Evolutionary conservation across 345 rosid genomes (phyloP).

Genomic region (Cardiospermum halicacabum): DNA sequence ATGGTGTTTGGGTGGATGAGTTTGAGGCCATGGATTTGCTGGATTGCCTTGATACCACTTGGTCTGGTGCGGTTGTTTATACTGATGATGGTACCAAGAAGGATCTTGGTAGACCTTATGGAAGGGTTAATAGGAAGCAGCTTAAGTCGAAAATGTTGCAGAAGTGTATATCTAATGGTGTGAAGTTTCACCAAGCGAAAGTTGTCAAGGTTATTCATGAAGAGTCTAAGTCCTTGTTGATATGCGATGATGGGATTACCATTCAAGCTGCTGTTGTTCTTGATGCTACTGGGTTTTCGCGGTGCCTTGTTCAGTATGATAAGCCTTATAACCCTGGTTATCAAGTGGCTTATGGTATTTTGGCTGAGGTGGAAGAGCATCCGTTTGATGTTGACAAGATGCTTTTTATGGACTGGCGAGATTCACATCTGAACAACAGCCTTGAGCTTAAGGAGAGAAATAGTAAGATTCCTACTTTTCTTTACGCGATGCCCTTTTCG

Average conservation of each 20-base stretch:
- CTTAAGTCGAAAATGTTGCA: conserved; percentile 91
- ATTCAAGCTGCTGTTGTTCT: conserved; percentile 84
- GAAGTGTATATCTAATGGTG: conserved; percentile 80
- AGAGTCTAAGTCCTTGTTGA: conserved; percentile 67
- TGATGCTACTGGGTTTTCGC: conserved; percentile 95
- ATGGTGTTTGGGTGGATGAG: conserved; percentile 99
- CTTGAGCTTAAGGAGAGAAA: conserved; percentile 52
- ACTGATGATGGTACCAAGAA: conserved; percentile 51
- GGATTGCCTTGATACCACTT: conserved; percentile 90
- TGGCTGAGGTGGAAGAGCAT: conserved; percentile 94
- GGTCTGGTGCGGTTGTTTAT: conserved; percentile 93
- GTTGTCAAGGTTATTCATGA: conserved; percentile 84
- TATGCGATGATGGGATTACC: conserved; percentile 82
- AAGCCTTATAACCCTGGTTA: conserved; percentile 96
- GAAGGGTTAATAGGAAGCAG: conserved; percentile 90
- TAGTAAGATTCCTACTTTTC: conserved; percentile 73
- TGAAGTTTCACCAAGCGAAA: conserved; percentile 86
- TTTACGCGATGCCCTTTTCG: conserved; percentile 96
- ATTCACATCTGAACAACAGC: conserved; percentile 54
- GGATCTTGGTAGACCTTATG: conserved; percentile 78
- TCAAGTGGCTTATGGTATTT: conserved; percentile 90
- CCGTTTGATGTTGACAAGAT: conserved; percentile 91
- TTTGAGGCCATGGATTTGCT: conserved; percentile 96
- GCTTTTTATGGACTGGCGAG: conserved; percentile 99
- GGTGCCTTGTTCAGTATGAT: conserved; percentile 91